A percentile compares a stretch with the other conserved stretches of the same genome.
Conservation (phyloP, 345 rosid genomes). For the Bruguiera parviflora region DNA sequence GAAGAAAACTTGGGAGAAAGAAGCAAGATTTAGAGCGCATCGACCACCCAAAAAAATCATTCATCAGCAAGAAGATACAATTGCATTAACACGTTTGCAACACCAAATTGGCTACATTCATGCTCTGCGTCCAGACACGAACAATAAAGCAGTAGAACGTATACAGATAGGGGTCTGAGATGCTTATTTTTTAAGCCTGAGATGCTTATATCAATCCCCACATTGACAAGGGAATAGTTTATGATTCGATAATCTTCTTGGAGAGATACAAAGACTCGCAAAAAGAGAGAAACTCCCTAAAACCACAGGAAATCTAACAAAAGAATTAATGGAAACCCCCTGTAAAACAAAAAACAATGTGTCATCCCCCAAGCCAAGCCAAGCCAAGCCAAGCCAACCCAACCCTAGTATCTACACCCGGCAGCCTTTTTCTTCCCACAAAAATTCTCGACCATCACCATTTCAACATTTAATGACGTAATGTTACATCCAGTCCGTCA, state of each 20-base stretch:
- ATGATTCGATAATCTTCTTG: conserved; percentile 14
- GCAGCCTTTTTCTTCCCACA: conserved; percentile 20
- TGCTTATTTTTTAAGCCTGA: neutral
- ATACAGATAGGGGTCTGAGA: neutral
- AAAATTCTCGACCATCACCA: conserved; percentile 6
- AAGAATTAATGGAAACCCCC: conserved; percentile 19
- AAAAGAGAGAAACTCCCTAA: conserved; percentile 5
- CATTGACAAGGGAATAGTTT: conserved; percentile 24
- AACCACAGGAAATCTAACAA: conserved; percentile 17
- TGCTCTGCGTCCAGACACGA: neutral
- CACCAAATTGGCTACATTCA: neutral
- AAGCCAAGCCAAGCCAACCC: conserved; percentile 9
- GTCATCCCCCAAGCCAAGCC: conserved; percentile 14
- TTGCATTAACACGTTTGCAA: conserved; percentile 2
- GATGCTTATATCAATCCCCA: conserved; percentile 22
- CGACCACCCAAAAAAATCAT: neutral
- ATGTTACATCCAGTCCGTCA: neutral
- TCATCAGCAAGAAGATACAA: neutral
- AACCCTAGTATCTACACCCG: conserved; percentile 27
- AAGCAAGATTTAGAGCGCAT: no score
- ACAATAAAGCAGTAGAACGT: conserved; percentile 1
- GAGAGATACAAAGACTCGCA: conserved; percentile 14
- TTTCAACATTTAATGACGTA: neutral
- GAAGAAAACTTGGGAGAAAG: no score
- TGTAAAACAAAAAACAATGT: conserved; percentile 9